Evolutionary conservation across 2,329 filamentous ascomycete genomes (phyloP), one percentile per base, ranked within the genome.

Genomic region (Pestalotiopsis sp.): DNA sequence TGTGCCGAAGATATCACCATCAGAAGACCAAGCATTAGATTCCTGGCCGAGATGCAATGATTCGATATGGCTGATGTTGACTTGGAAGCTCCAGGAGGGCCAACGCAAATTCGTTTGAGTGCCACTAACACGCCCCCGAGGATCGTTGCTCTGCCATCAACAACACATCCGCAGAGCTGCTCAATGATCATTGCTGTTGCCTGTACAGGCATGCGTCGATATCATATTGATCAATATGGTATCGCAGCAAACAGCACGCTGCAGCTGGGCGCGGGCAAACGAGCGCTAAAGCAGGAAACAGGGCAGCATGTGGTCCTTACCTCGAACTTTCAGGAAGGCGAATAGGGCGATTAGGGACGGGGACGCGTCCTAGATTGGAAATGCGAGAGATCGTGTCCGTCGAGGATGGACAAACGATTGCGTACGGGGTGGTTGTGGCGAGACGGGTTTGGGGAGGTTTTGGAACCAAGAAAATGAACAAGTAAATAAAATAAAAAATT

Each of bases 271-370:
- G 56, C 20, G 17, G 17, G 20, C 20, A 64, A 66, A 26, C 65
- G 63, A 69, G 65, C 68, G 68, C 68, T 69, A 69, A 63, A 56
- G 40, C 40, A 62, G 13, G 62, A 60, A 67, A 69, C 68, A 63
- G 68, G 68, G 68, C 68, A 69, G 68, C 57, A 58, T 64, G 68
- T 69, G 68, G 68, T 69, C 68, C 68, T 64, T 67, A 69, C 68
- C 65, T 66, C 56, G 59, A 61, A 39, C 58, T 61, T 35, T 22
- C 30, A 22, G 17, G 20, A 65, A 60, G 62, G 38, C 39, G 30
- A 55, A 59, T 44, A 56, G 64, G 56, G 64, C 30, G 57, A 66
- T 62, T 62, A 39, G 58, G n/a, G 61, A 52, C 30, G 22, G 35
- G 59, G 24, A 65, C 52, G 57, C 57, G 57, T 59, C 48, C 44